Base-by-base conservation (phyloP, 1,284 basidiomycete species). In the Apiotrichum veenhuisii region DNA sequence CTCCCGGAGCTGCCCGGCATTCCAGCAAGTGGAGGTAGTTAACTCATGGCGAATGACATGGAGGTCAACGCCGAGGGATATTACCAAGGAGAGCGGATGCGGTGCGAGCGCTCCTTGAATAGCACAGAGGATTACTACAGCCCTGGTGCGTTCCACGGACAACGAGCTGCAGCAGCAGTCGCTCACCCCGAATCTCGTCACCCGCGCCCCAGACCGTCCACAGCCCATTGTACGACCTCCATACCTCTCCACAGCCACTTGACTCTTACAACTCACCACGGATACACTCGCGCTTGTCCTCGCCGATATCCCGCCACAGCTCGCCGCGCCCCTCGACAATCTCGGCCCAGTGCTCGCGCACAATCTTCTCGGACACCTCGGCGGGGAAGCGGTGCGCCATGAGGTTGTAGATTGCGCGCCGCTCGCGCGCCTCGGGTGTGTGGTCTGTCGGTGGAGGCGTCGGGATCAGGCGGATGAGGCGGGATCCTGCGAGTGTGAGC, bases 241-340 rank as follows among this genome's bases (percentile, higher is more conserved):
- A 30, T 30, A 30, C 12, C 30, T 30, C 30, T 30, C 7, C 37
- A 30, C 30, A 30, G 12, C n/a, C n/a, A n/a, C n/a, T n/a, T n/a
- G n/a, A n/a, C n/a, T n/a, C n/a, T n/a, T n/a, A n/a, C n/a, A 5
- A 63, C 72, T 64, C 55, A 76, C 75, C 72, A 53, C 76, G 50
- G 10, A 77, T 74, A 57, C 73, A 74, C 74, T 98, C 95, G 75
- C 94, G 94, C 62, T 92, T 84, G 72, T 98, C 95, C 40, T 84
- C 84, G 0, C 93, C 91, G 47, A 98, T 92, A 0, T 90, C 91
- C 5, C 80, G 72, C 95, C 95, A 98, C 3, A 97, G 80, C 1
- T 68, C 63, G 68, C 90, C 93, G 27, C 82, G 82, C 0, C 95
- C 95, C 77, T 98, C 94, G 15, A 98, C 88, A 59, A 98, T 91